Evolutionary conservation across 192 early-diverging fungal genomes (phyloP).

Genomic region (Piromyces finnis): DNA sequence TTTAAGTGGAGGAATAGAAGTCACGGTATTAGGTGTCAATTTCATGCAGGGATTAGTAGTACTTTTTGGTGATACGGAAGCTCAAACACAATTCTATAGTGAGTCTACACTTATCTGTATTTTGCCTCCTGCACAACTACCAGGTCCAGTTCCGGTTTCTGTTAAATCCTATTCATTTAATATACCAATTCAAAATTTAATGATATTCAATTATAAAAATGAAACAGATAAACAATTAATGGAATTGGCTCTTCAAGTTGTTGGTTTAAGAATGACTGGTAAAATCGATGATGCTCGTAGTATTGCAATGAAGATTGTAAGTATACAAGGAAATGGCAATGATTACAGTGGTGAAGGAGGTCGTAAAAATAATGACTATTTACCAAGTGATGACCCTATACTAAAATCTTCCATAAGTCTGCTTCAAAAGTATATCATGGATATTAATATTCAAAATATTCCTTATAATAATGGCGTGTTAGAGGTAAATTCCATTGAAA

Average conservation of each 20-base stretch:
- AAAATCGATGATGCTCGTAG: constrained; percentile 51
- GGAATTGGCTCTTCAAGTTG: constrained; percentile 74
- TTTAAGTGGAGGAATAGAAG: constrained; percentile 63
- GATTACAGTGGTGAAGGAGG: neutral
- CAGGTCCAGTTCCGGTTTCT: constrained; percentile 48
- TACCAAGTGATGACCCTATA: neutral
- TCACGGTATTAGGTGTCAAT: constrained; percentile 56
- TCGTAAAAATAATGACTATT: neutral
- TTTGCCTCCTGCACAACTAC: constrained; percentile 51
- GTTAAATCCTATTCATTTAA: constrained; percentile 13
- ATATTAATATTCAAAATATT: neutral
- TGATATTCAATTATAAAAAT: constrained; percentile 29
- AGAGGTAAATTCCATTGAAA: neutral
- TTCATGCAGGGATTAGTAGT: constrained; percentile 35
- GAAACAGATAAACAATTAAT: constrained; percentile 76
- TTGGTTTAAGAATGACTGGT: constrained; percentile 69
- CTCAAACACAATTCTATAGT: constrained; percentile 59
- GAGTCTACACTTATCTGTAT: constrained; percentile 63
- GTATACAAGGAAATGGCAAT: neutral
- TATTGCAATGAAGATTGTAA: constrained; percentile 1
- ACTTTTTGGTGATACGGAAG: constrained; percentile 63
- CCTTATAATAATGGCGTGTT: neutral
- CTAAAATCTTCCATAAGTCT: neutral
- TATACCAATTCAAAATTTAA: neutral
- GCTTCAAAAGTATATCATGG: neutral